phyloP scores from a whole-genome alignment of 169 alveolate species.

The Miamiensis avidus region DNA sequence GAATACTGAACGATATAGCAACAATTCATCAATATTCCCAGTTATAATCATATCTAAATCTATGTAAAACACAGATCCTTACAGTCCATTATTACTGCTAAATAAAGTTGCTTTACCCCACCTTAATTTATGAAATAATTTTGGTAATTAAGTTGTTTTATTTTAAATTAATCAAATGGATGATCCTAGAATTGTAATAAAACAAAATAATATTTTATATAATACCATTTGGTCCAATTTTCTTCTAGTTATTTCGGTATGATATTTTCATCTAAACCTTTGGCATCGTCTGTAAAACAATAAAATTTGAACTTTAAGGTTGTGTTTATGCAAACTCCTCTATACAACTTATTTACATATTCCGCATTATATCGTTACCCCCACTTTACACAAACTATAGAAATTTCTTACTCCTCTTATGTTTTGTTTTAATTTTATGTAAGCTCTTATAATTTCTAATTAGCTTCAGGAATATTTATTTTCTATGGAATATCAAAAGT shows the following conservation, averaged over 20 bases:
- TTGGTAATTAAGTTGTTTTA: constrained; percentile 28
- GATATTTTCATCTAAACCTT: constrained; percentile 54
- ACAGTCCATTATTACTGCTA: constrained; percentile 28
- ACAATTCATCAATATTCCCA: constrained; percentile 51
- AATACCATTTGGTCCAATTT: constrained; percentile 64
- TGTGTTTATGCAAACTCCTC: constrained; percentile 50
- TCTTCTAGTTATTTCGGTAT: constrained; percentile 35
- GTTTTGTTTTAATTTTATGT: not conserved
- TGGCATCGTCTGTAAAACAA: constrained; percentile 67
- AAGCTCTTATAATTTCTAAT: not conserved
- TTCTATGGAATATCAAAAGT: not conserved
- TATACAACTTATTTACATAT: constrained; percentile 64
- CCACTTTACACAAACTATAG: constrained; percentile 68
- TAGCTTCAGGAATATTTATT: not conserved
- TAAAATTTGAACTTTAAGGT: constrained; percentile 34
- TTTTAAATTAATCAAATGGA: constrained; percentile 49
- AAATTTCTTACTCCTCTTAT: constrained; percentile 10
- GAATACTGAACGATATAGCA: constrained; percentile 46
- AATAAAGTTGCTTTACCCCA: constrained; percentile 71
- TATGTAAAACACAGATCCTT: constrained; percentile 55
- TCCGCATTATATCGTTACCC: constrained; percentile 68
- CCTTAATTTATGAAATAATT: constrained; percentile 61
- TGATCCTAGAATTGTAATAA: too few relatives aligned
- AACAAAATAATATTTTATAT: too few relatives aligned
- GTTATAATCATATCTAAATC: constrained; percentile 74